These are phyloP conservation scores for Pseudonitzschia multistriata DNA, from an alignment of 108 stramenopile genomes.

Conservation along the genomic window DNA sequence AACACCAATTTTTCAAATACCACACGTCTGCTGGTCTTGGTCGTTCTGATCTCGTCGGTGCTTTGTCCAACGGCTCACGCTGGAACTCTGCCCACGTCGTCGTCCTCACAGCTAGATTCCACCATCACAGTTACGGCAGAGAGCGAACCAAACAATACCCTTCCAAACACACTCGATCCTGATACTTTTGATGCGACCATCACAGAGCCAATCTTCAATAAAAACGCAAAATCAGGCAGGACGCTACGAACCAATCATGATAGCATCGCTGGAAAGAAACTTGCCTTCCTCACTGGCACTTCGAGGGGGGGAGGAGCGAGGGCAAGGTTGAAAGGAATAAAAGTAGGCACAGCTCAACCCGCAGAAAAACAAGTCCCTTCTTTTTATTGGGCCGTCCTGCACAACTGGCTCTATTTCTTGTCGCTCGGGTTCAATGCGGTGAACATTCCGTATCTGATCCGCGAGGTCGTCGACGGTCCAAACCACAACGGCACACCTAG, in stretches of 20 bases:
- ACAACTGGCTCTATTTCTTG: constrained; percentile 10
- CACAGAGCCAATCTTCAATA: too few species aligned
- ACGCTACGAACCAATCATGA: too few species aligned
- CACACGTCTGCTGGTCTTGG: too few species aligned
- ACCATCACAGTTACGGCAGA: too few species aligned
- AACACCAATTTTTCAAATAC: neutral
- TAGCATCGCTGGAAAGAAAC: neutral
- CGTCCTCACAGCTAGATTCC: too few species aligned
- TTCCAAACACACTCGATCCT: too few species aligned
- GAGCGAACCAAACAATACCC: too few species aligned
- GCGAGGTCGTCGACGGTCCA: constrained; percentile 7
- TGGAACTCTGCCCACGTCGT: too few species aligned
- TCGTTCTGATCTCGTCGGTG: too few species aligned
- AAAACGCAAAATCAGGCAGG: too few species aligned
- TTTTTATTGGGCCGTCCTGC: constrained; percentile 1
- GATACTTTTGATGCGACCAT: too few species aligned
- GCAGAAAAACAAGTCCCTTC: neutral
- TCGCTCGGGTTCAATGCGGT: constrained; percentile 11
- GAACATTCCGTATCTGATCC: constrained; percentile 5
- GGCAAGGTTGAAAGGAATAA: neutral
- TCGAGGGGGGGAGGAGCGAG: neutral
- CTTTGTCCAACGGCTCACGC: too few species aligned
- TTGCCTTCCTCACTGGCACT: neutral
- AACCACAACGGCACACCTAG: neutral
- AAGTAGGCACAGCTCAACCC: neutral